Evolutionary conservation across 768 basidiomycete genomes (phyloP), one percentile per base, ranked within the genome.

Genomic region (Boletus rubroflammeus): DNA sequence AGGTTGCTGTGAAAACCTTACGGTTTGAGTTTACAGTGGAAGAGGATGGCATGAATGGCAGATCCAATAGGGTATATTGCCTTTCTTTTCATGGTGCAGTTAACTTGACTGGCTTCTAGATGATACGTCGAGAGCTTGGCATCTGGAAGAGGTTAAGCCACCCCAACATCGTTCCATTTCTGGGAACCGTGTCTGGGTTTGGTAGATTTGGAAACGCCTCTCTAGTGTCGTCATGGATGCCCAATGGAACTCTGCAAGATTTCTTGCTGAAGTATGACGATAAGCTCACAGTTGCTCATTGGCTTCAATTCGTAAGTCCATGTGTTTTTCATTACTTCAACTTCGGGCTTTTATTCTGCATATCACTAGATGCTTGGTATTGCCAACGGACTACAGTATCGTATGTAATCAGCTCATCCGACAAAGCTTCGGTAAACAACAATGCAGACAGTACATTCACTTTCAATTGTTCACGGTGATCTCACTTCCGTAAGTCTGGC

Each of bases 101-200:
- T 4, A 29, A 5, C 6, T 32, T 43, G 23, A 54, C 35, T n/a
- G 28, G n/a, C 19, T 41, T 40, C 26, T 32, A 57, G 59, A 53
- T 49, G 55, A 50, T 48, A 29, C 59, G 49, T 28, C 59, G 59
- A 48, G 59, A 57, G 42, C 46, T 61, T 29, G 48, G 54, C 1
- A 53, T 53, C 15, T 56, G 54, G 59, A 61, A 32, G 43, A 47
- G 50, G 35, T 26, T 60, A 1, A 46, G 11, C 14, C 59, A 60
- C 39, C 32, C 44, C 3, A 52, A 56, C 39, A 41, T 60, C 21
- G 59, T 59, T 21, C 50, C 59, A n/a, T 60, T 60, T 9, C 38
- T 60, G 5, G 54, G 60, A 23, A 56, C 29, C 9, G 38, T 25
- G 1, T 42, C 17, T 25, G 58, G 50, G 17, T 55, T 60, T 40